Evolutionary conservation across 306 rosid genomes (phyloP), one percentile per base, ranked within the genome.

Genomic region (Morella rubra): DNA sequence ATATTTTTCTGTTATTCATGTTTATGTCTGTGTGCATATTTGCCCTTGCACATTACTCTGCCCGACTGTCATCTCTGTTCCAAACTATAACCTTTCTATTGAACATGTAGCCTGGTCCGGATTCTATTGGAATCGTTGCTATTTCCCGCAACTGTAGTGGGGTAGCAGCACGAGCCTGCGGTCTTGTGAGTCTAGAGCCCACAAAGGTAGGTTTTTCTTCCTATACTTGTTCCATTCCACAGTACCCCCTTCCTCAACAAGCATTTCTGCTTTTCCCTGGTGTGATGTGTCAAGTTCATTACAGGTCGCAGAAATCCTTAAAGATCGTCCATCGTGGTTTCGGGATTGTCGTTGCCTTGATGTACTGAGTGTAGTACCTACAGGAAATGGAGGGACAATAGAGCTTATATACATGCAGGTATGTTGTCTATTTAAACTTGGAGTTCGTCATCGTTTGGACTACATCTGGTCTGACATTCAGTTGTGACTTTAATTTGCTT

Each of bases 181-280:
- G 98, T 87, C 98, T 95, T 69, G 96, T 95, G 96, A 90, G 97
- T 81, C 93, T 95, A 72, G 98, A 95, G 89, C 98, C 98, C 85
- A 84, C 90, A 1, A 92, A 95, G 97, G 98, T 95, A 74, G 37
- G 3, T 16, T 4, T 65, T 44, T n/a, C 62, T 50, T 65, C 50
- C 2, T 75, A 45, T 55, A 41, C 12, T 40, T 24, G 8, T 72
- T 71, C 20, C 3, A 18, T 8, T 1, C 20, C 20, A 16, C 1
- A 5, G 5, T 10, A n/a, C 11, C 3, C 13, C 0, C 1, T 1
- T 9, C 56, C 22, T 16, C 4, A 50, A 44, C n/a, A 15, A 44
- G 53, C 53, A 13, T 12, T 8, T 46, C 12, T 77, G 42, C 20
- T 68, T 60, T 18, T 20, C 14, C 37, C 7, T 10, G n/a, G 56